Conservation (phyloP, 164 flowering plant species). For the Vitis amurensis region DNA sequence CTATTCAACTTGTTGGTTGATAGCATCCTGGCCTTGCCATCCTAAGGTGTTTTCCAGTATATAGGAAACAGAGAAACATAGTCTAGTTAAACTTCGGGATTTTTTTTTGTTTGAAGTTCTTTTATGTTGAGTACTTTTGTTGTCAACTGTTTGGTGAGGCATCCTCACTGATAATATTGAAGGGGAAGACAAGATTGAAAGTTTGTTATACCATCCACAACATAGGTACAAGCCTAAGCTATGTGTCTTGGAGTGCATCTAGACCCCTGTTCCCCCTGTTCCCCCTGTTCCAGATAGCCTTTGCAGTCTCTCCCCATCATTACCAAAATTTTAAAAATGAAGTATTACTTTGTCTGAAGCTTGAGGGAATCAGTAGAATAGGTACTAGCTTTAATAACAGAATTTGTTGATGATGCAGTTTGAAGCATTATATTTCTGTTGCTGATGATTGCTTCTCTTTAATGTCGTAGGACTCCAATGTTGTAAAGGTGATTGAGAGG, state of each 20-base stretch:
- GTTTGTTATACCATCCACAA: neutral
- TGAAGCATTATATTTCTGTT: neutral
- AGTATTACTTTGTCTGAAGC: neutral
- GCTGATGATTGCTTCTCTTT: conserved; percentile 5
- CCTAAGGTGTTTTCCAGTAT: no score
- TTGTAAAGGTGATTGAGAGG: conserved; percentile 91
- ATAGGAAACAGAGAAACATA: neutral
- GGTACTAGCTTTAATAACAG: neutral
- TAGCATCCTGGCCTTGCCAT: no score
- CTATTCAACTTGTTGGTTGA: no score
- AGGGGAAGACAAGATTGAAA: neutral
- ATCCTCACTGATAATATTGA: neutral
- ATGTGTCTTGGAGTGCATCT: no score
- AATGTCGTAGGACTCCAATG: conserved; percentile 63
- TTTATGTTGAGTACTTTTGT: neutral
- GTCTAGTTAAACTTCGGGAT: neutral
- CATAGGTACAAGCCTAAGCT: neutral
- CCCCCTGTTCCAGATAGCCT: neutral
- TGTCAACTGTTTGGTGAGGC: neutral
- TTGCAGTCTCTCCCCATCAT: no score
- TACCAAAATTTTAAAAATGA: neutral
- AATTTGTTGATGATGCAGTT: neutral
- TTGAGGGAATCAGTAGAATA: neutral
- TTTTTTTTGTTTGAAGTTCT: neutral
- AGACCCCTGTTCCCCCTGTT: neutral